Evolutionary conservation across 2,329 filamentous ascomycete genomes (phyloP), one percentile per base, ranked within the genome.

Genomic region (Cryphonectria nitschkei): DNA sequence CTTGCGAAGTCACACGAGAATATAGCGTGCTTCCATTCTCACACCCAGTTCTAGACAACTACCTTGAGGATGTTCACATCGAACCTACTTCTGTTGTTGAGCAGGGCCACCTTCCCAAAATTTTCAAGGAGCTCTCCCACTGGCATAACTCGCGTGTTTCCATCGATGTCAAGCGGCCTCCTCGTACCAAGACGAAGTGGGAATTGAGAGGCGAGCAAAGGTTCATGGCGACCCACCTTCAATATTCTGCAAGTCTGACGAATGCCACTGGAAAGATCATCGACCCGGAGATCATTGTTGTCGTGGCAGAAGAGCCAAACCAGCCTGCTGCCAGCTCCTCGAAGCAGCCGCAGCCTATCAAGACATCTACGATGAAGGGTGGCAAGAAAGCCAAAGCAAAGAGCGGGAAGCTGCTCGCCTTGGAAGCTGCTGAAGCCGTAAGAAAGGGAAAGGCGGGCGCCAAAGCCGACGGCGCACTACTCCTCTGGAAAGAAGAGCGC

Each of bases 161-260:
- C 0, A 74, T 89, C 3, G 83, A 86, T 37, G 74, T 77, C 1
- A 85, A 83, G 68, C 67, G 68, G 5, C 54, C 68, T 7, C 74
- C 74, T 0, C 78, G 75, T 43, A 69, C 75, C 9, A 76, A 74
- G 19, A 78, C 74, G 1, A 80, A 76, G 63, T 79, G 72, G 37
- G 78, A 83, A 8, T 79, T 78, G 67, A 84, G 81, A 73, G 81
- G 81, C 68, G 89, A 91, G 61, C 91, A 94, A 75, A 84, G 82
- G 67, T 89, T 88, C 76, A 91, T 92, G 87, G 85, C 86, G 1
- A 89, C 92, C 71, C 92, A 92, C 79, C 84, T 85, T 39, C 83
- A 85, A 1, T 94, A 94, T 77, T 90, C 92, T 1, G 90, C 89
- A 16, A 93, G 90, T 78, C 82, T 94, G 63, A 92, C 90, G 0